Conservation (phyloP, 2,329 filamentous ascomycete genomes). For the Colletotrichum shisoi region DNA sequence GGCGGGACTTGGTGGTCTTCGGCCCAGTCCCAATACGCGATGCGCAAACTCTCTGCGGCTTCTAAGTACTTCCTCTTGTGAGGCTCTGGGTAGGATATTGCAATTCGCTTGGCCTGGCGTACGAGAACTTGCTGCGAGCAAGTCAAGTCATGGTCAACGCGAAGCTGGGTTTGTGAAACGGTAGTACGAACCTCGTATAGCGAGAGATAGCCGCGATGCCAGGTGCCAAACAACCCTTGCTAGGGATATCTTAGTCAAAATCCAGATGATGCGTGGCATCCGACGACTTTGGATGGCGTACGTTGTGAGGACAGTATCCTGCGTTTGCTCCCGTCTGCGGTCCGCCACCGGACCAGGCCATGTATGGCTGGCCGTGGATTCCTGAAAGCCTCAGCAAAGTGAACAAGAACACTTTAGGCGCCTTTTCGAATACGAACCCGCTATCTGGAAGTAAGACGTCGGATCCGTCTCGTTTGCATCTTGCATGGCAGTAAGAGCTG, state of each 20-base stretch:
- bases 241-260: constrained; percentile 53
- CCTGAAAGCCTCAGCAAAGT: constrained; percentile 48
- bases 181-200: constrained; percentile 46
- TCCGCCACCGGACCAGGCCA: constrained; percentile 54
- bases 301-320: constrained; percentile 40
- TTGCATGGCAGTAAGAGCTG: constrained; percentile 65
- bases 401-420: too few species aligned
- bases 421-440: constrained; percentile 53
- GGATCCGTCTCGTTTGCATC: constrained; percentile 55
- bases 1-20: constrained; percentile 53
- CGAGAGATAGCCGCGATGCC: constrained; percentile 40
- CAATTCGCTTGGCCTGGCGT: constrained; percentile 42
- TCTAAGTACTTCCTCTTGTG: constrained; percentile 48
- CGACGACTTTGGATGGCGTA: constrained; percentile 5
- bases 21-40: constrained; percentile 66
- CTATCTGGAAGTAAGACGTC: constrained; percentile 69
- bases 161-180: constrained; percentile 22
- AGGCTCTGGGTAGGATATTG: constrained; percentile 29
- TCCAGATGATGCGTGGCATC: not conserved
- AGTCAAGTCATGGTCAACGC: not conserved
- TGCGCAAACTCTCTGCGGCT: constrained; percentile 57
- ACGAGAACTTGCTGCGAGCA: constrained; percentile 43
- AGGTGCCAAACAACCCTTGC: constrained; percentile 45
- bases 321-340: constrained; percentile 32
- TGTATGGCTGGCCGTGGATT: constrained; percentile 69